Evolutionary conservation across 345 rosid species (phyloP).

Genomic region (Garcia nutans): DNA sequence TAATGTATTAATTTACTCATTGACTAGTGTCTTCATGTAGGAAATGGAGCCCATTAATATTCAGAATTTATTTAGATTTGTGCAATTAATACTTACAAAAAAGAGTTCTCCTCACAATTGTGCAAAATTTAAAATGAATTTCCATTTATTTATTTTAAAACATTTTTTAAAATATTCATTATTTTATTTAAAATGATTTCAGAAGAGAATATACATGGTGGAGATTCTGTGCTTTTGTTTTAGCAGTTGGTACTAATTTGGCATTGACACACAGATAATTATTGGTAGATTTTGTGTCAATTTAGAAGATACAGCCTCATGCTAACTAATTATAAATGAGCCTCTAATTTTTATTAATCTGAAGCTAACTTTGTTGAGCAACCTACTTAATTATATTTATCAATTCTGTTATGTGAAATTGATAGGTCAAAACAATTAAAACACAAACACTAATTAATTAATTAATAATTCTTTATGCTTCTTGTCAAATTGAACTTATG

Average conservation of each 20-base stretch:
- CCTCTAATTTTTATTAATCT: neutral
- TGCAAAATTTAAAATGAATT: neutral
- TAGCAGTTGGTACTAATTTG: neutral
- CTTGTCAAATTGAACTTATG: neutral
- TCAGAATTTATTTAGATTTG: neutral
- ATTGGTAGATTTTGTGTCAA: conserved; percentile 3
- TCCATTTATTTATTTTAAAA: neutral
- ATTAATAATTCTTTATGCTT: neutral
- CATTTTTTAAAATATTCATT: too few relatives aligned
- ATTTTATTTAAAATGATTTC: too few relatives aligned
- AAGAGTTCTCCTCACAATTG: too few relatives aligned
- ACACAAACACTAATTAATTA: neutral
- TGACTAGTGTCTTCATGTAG: neutral
- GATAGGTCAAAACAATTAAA: neutral
- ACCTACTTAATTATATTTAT: neutral
- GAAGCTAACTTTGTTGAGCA: neutral
- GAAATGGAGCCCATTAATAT: neutral
- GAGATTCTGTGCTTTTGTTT: neutral
- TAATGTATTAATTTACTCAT: too few relatives aligned
- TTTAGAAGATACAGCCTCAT: neutral
- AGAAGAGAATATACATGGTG: too few relatives aligned
- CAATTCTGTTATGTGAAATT: conserved; percentile 10
- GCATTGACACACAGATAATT: neutral
- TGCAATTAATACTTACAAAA: neutral
- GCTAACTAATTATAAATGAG: neutral